Evolutionary conservation across 306 rosid species (phyloP), one percentile per base, ranked within the genome.

Genomic region (Canavalia gladiata): DNA sequence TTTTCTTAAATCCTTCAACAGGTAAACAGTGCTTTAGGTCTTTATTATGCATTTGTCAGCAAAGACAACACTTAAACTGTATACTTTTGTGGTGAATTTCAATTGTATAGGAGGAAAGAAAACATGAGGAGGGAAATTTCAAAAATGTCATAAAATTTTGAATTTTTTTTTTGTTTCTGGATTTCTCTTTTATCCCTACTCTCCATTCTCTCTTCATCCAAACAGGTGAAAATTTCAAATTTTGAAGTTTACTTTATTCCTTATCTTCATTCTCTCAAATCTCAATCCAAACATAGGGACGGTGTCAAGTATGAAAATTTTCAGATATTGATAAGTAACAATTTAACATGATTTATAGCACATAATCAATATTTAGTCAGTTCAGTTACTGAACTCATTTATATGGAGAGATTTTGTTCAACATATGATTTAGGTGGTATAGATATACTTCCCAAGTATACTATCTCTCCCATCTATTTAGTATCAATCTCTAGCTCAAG

Each of bases 181-280:
- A 30, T 43, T 51, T 50, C 30, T 71, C 52, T 74, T 74, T 30
- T 13, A 57, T 25, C 46, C 68, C 56, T 41, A 12, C 28, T 42
- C 63, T 72, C 52, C 65, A 73, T 59, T 43, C 33, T 58, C 59
- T 59, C 33, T 41, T 55, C 39, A 8, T 46, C 70, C 57, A 29
- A 42, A 47, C 29, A 77, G 11, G 65, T 54, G 34, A 66, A 42
- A 12, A 52, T 2, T 77, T 39, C 72, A 34, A 56, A 42, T 3
- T 49, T 50, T 29, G 31, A 70, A 58, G 12, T 43, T 31, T 43
- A 1, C 47, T 58, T 59, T 58, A 56, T 43, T 45, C 57, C 59
- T 8, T 33, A 9, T 60, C 46, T 47, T 47, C 62, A 58, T 45
- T 49, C 33, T 60, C 71, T 76, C 62, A n/a, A 47, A n/a, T 60